Evolutionary conservation across 2,329 filamentous ascomycete genomes (phyloP).

Genomic region (Knufia petricola): DNA sequence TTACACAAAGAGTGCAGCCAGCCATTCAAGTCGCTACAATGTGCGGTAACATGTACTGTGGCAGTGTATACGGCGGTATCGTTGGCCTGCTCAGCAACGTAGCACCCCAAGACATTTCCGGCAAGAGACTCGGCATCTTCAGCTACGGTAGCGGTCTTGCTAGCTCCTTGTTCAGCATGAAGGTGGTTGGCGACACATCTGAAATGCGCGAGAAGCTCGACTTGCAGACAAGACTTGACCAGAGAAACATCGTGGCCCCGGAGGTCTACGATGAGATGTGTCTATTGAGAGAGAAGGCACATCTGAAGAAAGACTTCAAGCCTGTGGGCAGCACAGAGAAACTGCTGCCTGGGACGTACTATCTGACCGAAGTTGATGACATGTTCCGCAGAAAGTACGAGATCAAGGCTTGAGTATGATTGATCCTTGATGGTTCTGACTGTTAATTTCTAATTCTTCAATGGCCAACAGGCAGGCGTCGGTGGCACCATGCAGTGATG

Average conservation of each 20-base stretch:
- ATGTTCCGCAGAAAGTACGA: slow-evolving; percentile 77
- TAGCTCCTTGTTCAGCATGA: slow-evolving; percentile 60
- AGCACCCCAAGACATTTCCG: slow-evolving; percentile 52
- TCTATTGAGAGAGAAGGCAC: slow-evolving; percentile 69
- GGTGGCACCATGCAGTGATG: slow-evolving; percentile 6
- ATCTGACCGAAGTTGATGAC: slow-evolving; percentile 69
- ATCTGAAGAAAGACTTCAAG: slow-evolving; percentile 69
- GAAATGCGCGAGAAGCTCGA: slow-evolving; percentile 58
- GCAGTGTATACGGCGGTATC: slow-evolving; percentile 50
- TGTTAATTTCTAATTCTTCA: too few relatives aligned
- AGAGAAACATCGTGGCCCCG: slow-evolving; percentile 57
- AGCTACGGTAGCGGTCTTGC: slow-evolving; percentile 72
- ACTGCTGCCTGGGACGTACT: slow-evolving; percentile 61
- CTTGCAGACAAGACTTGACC: slow-evolving; percentile 58
- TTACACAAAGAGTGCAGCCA: slow-evolving; percentile 65
- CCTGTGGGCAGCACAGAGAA: slow-evolving; percentile 60
- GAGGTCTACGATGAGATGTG: slow-evolving; percentile 72
- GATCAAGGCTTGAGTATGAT: slow-evolving; percentile 54
- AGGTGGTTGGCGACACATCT: slow-evolving; percentile 59
- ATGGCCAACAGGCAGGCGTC: slow-evolving; percentile 9
- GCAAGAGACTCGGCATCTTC: slow-evolving; percentile 67
- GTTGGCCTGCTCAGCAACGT: slow-evolving; percentile 54
- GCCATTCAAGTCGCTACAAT: slow-evolving; percentile 67
- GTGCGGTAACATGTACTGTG: slow-evolving; percentile 58
- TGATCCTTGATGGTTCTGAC: too few relatives aligned